These are phyloP conservation scores for Globisporangium abappressorium DNA, from an alignment of 352 stramenopile species.

Conservation along the genomic window DNA sequence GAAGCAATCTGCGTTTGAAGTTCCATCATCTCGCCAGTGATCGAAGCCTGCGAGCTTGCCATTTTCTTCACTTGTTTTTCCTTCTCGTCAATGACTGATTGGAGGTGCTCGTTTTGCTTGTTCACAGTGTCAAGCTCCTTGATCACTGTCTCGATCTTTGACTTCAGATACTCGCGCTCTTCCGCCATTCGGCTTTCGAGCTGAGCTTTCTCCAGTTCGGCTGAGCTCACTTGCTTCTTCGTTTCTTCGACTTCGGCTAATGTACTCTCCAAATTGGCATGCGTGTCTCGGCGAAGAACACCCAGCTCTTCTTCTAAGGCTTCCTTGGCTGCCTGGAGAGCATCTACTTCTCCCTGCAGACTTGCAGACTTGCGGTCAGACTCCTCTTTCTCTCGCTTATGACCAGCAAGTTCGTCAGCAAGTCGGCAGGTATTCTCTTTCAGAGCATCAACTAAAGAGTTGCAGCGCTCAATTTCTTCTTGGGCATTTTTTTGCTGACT, in stretches of 20 bases:
- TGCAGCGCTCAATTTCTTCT: conserved; percentile 13
- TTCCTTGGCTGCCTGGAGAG: conserved; percentile 24
- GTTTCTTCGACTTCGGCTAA: conserved; percentile 20
- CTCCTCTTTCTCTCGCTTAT: conserved; percentile 21
- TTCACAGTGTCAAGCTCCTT: conserved; percentile 47
- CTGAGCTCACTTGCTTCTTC: conserved; percentile 12
- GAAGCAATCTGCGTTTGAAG: conserved; percentile 54
- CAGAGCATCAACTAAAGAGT: conserved; percentile 17
- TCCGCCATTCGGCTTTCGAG: conserved; percentile 37
- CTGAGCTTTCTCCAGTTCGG: conserved; percentile 19
- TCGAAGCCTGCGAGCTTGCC: conserved; percentile 47
- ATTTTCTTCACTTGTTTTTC: conserved; percentile 74
- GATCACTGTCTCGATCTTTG: conserved; percentile 64
- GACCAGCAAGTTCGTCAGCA: conserved; percentile 13
- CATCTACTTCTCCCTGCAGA: conserved; percentile 39
- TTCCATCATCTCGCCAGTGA: conserved; percentile 60
- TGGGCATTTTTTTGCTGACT: conserved; percentile 6
- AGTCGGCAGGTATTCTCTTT: conserved; percentile 17
- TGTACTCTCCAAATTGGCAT: conserved; percentile 35
- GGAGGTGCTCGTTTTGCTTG: conserved; percentile 38
- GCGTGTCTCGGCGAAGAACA: conserved; percentile 34
- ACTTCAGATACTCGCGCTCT: conserved; percentile 65
- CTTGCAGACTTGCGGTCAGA: conserved; percentile 18
- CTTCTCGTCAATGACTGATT: conserved; percentile 47
- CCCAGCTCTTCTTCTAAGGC: conserved; percentile 37